Base-by-base conservation (phyloP, 2,329 filamentous ascomycete genomes). In the Fusarium napiforme region DNA sequence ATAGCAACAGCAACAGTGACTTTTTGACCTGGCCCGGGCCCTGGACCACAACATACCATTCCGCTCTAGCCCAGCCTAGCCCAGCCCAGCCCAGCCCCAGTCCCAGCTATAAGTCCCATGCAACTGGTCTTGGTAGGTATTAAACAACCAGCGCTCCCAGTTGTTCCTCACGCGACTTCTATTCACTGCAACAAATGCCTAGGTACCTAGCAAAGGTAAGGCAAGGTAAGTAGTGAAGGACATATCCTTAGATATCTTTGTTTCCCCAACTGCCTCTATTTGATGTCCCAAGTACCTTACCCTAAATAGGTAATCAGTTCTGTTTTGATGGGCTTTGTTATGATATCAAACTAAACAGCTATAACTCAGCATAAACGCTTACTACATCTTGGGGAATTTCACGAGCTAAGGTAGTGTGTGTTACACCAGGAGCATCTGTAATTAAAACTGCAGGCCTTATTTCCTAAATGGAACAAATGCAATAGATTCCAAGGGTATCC, bases 1-100 rank as follows among this genome's bases (percentile, higher is more conserved):
- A 77, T 75, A 68, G 72, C 72, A 74, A 77, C 64, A 68, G 70
- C 72, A 71, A 75, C 64, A 57, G 59, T 28, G 49, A 58, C 39
- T 39, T 39, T 59, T 45, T 37, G 30, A 28, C 50, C 32, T 62
- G 40, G 32, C 50, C 59, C 8, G 11, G 39, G 49, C 36, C 42
- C 40, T 43, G 37, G 40, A 60, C 55, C 65, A 67, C 34, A 67
- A 61, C 63, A 67, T 64, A 67, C 65, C 65, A 64, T 64, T 67
- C 52, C 34, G 45, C 49, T 66, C 26, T 21, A 65, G 49, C 52
- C 34, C 39, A 47, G 26, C 19, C 45, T 9, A 23, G 21, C 18
- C 42, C 40, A 43, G 49, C 28, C 28, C 28, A 30, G 9, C 28
- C 28, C 40, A 43, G 49, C 23, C 40, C 37, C 43, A 67, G 52